These are phyloP conservation scores for Oryza glumipatula DNA, from an alignment of 176 grass and related monocot species.

Conservation along the genomic window DNA sequence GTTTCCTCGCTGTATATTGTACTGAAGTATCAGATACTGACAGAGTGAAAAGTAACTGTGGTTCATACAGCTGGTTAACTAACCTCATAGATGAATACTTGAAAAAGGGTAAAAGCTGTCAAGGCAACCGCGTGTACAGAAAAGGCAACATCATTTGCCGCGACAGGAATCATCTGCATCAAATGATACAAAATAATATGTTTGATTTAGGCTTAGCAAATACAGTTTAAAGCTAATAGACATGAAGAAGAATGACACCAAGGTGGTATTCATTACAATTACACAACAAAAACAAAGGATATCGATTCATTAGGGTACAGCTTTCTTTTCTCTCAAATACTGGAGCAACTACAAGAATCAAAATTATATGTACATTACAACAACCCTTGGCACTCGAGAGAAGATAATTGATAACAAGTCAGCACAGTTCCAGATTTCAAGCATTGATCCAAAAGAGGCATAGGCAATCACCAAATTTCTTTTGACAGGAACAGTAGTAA, in stretches of 20 bases:
- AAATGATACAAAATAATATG: conserved; percentile 17
- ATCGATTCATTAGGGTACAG: neutral
- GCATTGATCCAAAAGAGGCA: neutral
- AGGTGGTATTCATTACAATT: neutral
- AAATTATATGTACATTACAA: neutral
- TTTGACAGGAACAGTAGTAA: neutral
- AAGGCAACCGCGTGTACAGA: conserved; percentile 89
- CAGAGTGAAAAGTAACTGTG: neutral
- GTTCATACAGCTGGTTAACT: conserved; percentile 40
- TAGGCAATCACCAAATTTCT: neutral
- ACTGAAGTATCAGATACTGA: conserved; percentile 9
- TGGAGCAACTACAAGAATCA: neutral
- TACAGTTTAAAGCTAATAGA: neutral
- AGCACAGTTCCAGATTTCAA: neutral
- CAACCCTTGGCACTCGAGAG: neutral
- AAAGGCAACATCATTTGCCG: conserved; percentile 96
- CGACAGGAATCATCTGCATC: conserved; percentile 90
- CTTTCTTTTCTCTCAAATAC: neutral
- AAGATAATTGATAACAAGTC: neutral
- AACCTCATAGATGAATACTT: conserved; percentile 97
- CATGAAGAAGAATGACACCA: neutral
- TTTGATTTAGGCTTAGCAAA: neutral
- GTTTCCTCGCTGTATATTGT: conserved; percentile 68
- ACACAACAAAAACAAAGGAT: neutral
- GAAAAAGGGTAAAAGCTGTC: conserved; percentile 88